A percentile compares a stretch with the other conserved stretches of the same genome.
Evolutionary conservation across 345 rosid genomes (phyloP).

Genomic region (Linum tenue): DNA sequence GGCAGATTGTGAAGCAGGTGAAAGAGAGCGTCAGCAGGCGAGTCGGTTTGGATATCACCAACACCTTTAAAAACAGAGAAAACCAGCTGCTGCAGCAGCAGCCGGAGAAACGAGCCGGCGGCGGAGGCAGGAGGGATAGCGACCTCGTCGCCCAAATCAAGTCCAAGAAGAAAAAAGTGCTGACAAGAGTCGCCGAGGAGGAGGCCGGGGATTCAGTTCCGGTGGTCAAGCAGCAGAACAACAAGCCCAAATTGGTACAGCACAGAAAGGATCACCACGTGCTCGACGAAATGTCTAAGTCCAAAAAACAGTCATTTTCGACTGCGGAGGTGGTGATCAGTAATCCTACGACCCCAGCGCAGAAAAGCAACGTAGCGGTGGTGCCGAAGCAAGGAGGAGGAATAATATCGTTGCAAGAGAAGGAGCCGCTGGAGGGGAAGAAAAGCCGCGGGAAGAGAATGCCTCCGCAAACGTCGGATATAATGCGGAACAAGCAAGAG

Average conservation of each 20-base stretch:
- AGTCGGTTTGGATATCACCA: conserved; percentile 75
- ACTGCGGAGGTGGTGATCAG: conserved; percentile 18
- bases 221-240: conserved; percentile 31
- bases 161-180: conserved; percentile 38
- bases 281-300: background rate
- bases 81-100: background rate
- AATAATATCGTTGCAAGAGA: background rate
- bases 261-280: background rate
- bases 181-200: conserved; percentile 11
- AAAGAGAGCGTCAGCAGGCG: conserved; percentile 55
- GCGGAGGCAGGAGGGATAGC: conserved; percentile 22
- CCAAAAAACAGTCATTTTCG: conserved; percentile 3
- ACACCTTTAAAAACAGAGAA: conserved; percentile 42
- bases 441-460: conserved; percentile 32
- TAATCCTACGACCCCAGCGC: conserved; percentile 9
- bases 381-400: background rate
- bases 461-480: conserved; percentile 35
- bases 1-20: conserved; percentile 72
- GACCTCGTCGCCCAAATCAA: conserved; percentile 31
- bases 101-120: conserved; percentile 3
- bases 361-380: conserved; percentile 14
- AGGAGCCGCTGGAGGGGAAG: conserved; percentile 15
- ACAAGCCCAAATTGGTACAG: conserved; percentile 19
- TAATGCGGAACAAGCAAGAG: conserved; percentile 46
- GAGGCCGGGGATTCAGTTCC: conserved; percentile 40